phyloP scores from a whole-genome alignment of 2,329 filamentous ascomycete genomes.

The Aspergillus proliferans region DNA sequence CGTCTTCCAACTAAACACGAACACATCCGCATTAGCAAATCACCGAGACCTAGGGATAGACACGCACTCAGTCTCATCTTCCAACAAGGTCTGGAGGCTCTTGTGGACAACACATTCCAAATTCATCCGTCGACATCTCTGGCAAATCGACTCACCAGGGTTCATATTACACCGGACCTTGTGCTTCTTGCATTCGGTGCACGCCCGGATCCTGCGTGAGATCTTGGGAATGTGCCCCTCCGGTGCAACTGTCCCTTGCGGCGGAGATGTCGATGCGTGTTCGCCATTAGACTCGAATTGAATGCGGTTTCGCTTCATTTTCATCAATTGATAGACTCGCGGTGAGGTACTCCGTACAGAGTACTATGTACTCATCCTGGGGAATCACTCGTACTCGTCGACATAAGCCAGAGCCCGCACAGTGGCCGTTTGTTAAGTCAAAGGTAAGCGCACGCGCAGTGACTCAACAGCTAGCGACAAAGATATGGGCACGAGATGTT shows the following conservation, averaged over 20 bases:
- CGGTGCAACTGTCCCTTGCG: slow-evolving; percentile 15
- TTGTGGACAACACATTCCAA: slow-evolving; percentile 49
- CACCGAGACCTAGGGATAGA: slow-evolving; percentile 5
- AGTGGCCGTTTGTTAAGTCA: no score
- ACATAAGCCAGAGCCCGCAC: not conserved
- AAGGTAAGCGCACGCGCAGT: no score
- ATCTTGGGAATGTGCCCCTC: slow-evolving; percentile 36
- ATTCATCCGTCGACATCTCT: slow-evolving; percentile 45
- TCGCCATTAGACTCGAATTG: slow-evolving; percentile 34
- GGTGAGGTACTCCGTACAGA: not conserved
- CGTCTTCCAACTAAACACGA: slow-evolving; percentile 28
- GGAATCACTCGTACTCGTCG: not conserved
- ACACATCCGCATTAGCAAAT: slow-evolving; percentile 8
- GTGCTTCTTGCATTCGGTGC: slow-evolving; percentile 49
- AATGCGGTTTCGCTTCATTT: slow-evolving; percentile 35
- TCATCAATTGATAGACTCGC: not conserved
- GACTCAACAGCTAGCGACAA: no score
- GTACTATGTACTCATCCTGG: not conserved
- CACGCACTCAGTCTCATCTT: slow-evolving; percentile 43
- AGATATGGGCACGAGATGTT: not conserved
- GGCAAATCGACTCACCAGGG: slow-evolving; percentile 43
- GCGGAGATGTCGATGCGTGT: slow-evolving; percentile 28
- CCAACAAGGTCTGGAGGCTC: slow-evolving; percentile 45
- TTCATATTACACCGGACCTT: slow-evolving; percentile 53
- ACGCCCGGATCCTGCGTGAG: slow-evolving; percentile 43